Percentiles rank a stretch among this genome's conserved stretches.
These are phyloP conservation scores for Candida ascalaphidarum DNA, from an alignment of 805 yeast species.

Conservation along the genomic window DNA sequence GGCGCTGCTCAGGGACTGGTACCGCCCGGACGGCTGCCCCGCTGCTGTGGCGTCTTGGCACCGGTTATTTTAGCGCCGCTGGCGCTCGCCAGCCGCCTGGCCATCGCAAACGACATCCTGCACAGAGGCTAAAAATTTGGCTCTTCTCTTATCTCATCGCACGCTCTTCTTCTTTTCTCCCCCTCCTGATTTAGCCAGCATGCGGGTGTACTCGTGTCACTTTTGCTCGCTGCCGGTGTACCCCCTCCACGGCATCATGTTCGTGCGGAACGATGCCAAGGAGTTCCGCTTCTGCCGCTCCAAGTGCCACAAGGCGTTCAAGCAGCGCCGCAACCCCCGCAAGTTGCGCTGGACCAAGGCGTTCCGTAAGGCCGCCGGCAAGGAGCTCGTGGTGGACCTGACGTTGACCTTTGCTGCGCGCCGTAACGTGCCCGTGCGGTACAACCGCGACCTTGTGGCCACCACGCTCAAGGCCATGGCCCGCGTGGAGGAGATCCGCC, in stretches of 20 bases:
- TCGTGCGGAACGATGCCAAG: slow-evolving; percentile 96
- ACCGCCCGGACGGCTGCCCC: too few species aligned
- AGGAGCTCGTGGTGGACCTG: slow-evolving; percentile 95
- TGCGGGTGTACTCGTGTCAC: slow-evolving; percentile 90
- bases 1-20: too few species aligned
- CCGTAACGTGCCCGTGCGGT: slow-evolving; percentile 96
- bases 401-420: slow-evolving; percentile 94
- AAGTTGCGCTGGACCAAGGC: slow-evolving; percentile 98
- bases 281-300: slow-evolving; percentile 97
- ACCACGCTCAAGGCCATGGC: slow-evolving; percentile 93
- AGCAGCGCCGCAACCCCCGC: slow-evolving; percentile 97
- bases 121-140: too few species aligned
- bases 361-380: slow-evolving; percentile 97
- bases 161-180: slow-evolving; percentile 6
- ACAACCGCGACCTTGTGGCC: slow-evolving; percentile 92
- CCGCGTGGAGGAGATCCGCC: slow-evolving; percentile 92
- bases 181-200: slow-evolving; percentile 20
- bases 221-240: slow-evolving; percentile 97
- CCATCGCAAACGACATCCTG: too few species aligned
- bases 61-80: too few species aligned
- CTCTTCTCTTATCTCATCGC: slow-evolving; percentile 3
- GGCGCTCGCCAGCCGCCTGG: too few species aligned
- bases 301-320: slow-evolving; percentile 95
- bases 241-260: slow-evolving; percentile 80
- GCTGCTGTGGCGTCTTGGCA: too few species aligned